These are phyloP conservation scores for Nitzschia inconspicua DNA, from an alignment of 108 stramenopile genomes.

Conservation along the genomic window DNA sequence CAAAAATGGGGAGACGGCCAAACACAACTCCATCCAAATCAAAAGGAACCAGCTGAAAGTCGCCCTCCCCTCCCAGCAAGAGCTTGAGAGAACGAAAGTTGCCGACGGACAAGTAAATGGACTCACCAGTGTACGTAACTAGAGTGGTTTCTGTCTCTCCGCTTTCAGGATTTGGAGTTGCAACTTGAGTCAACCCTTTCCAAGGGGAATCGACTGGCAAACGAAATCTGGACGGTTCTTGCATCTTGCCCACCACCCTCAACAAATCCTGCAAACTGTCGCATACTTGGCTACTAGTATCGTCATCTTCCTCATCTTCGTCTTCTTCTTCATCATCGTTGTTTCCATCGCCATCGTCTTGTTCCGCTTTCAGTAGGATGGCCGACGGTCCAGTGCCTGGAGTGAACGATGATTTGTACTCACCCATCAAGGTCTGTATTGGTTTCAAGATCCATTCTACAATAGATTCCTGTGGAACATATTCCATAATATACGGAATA, in stretches of 20 bases:
- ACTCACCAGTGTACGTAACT: slow-evolving; percentile 31
- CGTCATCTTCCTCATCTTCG: slow-evolving; percentile 65
- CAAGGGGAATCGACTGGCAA: slow-evolving; percentile 69
- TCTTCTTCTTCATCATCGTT: slow-evolving; percentile 61
- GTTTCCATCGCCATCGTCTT: slow-evolving; percentile 41
- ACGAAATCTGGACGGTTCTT: slow-evolving; percentile 39
- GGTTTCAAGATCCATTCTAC: slow-evolving; percentile 20
- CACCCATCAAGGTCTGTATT: slow-evolving; percentile 19
- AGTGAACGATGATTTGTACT: slow-evolving; percentile 53
- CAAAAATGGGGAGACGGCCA: slow-evolving; percentile 86
- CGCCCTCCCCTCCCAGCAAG: slow-evolving; percentile 36
- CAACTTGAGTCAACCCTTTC: slow-evolving; percentile 36
- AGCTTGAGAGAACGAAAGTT: slow-evolving; percentile 45
- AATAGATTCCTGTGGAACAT: slow-evolving; percentile 23
- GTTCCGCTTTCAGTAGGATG: slow-evolving; percentile 60
- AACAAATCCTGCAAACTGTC: slow-evolving; percentile 82
- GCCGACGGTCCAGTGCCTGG: slow-evolving; percentile 59
- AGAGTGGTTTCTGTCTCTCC: slow-evolving; percentile 18
- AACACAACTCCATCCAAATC: slow-evolving; percentile 56
- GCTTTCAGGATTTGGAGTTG: background rate
- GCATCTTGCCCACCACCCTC: slow-evolving; percentile 39
- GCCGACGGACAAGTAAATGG: slow-evolving; percentile 35
- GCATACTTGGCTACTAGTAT: slow-evolving; percentile 45
- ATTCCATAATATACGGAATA: slow-evolving; percentile 49
- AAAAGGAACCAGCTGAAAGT: slow-evolving; percentile 20